Evolutionary conservation across 129 eudicot species (phyloP).

Genomic region (Gnaphalium uliginosum): DNA sequence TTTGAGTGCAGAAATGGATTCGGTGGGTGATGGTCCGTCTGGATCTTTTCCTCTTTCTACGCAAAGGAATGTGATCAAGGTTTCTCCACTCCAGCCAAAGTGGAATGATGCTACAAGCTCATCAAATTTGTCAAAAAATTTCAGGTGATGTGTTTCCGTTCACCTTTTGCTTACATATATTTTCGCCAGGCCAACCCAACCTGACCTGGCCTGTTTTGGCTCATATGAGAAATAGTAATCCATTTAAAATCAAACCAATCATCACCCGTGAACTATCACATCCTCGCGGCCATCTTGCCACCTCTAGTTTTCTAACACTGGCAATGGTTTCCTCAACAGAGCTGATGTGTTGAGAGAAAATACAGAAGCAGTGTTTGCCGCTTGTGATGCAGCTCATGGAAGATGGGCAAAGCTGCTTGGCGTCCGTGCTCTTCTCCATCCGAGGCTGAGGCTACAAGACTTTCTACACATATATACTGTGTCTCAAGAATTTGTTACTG

Average conservation of each 20-base stretch:
- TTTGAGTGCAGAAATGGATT: conserved; percentile 59
- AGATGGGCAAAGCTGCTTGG: conserved; percentile 99
- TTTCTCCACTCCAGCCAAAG: conserved; percentile 45
- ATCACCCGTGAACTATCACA: background rate
- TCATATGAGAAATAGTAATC: background rate
- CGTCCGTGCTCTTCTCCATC: conserved; percentile 86
- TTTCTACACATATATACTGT: conserved; percentile 71
- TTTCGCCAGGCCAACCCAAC: background rate
- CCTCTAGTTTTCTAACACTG: conserved; percentile 10
- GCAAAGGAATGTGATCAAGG: conserved; percentile 45
- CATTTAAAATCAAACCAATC: background rate
- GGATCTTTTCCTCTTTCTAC: conserved; percentile 52
- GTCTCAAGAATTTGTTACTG: conserved; percentile 79
- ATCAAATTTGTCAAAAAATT: conserved; percentile 71
- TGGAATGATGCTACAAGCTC: conserved; percentile 60
- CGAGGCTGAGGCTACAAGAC: conserved; percentile 75
- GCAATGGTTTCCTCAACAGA: conserved; percentile 40
- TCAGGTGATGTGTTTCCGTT: conserved; percentile 54
- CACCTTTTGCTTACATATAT: background rate
- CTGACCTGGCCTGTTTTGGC: background rate
- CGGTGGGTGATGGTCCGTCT: conserved; percentile 45
- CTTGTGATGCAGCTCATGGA: conserved; percentile 95
- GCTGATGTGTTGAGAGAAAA: conserved; percentile 95
- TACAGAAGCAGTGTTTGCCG: conserved; percentile 91
- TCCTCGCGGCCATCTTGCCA: background rate